Evolutionary conservation across 2,329 filamentous ascomycete species (phyloP), one percentile per base, ranked within the genome.

Genomic region (Fusarium subglutinans): DNA sequence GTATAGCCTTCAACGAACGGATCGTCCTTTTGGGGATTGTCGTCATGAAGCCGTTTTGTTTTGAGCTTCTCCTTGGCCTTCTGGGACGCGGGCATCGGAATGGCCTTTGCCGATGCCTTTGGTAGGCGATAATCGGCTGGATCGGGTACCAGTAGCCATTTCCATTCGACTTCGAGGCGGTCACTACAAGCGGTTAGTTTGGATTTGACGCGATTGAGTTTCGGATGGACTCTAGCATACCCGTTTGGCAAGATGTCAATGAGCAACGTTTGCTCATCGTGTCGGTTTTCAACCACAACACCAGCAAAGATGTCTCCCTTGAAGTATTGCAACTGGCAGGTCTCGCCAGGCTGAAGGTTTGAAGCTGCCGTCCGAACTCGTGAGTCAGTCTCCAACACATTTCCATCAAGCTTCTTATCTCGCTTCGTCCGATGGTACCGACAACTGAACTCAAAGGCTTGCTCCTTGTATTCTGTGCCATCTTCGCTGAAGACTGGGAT

Each of bases 391-490:
- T 96, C 95, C 70, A 96, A 84, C 4, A 87, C 84, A 62, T 93
- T 90, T 41, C 89, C 88, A 61, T 94, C 90, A 57, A 91, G 82
- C 74, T 93, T 93, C 83, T 92, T 94, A 71, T 94, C 91, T 78
- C 96, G 91, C 85, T 96, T 97, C 20, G 93, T 91, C 56, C 96
- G 90, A 82, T 99, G 96, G 83, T 97, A 98, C 69, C 95, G 94
- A 84, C 96, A 99, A 77, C 93, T 94, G 81, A 98, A 95, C 79
- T 98, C 94, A 77, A 97, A 96, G 2, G 93, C 95, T 78, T 95
- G 93, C 77, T 97, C 93, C 75, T 94, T 96, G 82, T 98, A 98
- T 81, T 98, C 95, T 3, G 91, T 94, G 12, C 95, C 95, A 79
- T 98, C 95, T 77, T 97, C 94, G 58, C 92, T 94, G 81, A 95